Conservation (phyloP, 176 grass and related monocot species). For the Juncus effusus region DNA sequence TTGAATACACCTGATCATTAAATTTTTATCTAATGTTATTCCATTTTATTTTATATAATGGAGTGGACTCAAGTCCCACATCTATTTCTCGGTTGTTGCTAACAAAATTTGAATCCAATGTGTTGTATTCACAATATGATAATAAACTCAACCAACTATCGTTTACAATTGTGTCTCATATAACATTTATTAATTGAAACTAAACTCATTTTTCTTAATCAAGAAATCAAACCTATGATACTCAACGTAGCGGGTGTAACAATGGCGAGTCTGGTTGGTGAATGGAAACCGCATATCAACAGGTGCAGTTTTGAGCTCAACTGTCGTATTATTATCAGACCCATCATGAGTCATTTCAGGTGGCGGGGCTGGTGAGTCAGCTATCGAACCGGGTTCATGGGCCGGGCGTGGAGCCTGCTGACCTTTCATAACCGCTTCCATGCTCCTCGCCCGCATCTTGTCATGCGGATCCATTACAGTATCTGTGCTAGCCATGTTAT, state of each 20-base stretch:
- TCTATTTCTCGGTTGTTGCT: too few relatives aligned
- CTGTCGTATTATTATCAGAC: neutral
- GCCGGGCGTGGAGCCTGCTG: conserved; percentile 36
- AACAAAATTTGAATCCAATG: too few relatives aligned
- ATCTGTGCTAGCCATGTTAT: conserved; percentile 18
- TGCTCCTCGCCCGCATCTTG: conserved; percentile 33
- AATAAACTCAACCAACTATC: too few relatives aligned
- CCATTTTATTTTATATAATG: too few relatives aligned
- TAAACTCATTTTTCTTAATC: neutral
- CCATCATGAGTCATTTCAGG: conserved; percentile 5
- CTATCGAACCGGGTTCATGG: conserved; percentile 29
- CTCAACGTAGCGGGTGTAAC: conserved; percentile 45
- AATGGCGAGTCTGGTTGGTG: conserved; percentile 41
- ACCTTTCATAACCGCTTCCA: conserved; percentile 19
- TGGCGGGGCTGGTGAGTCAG: conserved; percentile 17
- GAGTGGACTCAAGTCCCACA: too few relatives aligned
- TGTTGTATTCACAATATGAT: too few relatives aligned
- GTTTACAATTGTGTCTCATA: too few relatives aligned
- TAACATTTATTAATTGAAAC: too few relatives aligned
- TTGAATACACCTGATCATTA: conserved; percentile 30
- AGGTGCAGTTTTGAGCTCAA: conserved; percentile 32
- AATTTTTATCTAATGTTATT: too few relatives aligned
- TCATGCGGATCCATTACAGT: conserved; percentile 24
- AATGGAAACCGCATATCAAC: conserved; percentile 32
- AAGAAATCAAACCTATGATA: conserved; percentile 32